Evolutionary conservation across 108 stramenopile species (phyloP).

Genomic region (Ochromonas danica): DNA sequence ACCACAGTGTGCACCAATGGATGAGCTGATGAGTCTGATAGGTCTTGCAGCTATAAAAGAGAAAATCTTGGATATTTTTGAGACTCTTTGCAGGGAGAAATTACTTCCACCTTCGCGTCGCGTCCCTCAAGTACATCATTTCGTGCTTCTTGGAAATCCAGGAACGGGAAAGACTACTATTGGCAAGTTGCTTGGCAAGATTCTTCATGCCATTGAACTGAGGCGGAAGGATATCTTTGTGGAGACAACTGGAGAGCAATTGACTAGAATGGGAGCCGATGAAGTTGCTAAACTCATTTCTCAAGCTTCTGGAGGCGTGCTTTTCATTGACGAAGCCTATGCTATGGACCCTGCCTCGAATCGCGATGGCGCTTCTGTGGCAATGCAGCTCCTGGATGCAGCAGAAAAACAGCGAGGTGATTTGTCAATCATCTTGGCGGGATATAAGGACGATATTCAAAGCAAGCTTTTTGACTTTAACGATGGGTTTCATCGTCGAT

Average conservation of each 20-base stretch:
- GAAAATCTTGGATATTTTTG: no score
- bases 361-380: not conserved
- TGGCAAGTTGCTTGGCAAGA: not conserved
- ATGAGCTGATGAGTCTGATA: no score
- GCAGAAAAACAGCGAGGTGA: not conserved
- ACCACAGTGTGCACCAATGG: no score
- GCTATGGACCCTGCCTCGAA: not conserved
- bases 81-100: no score
- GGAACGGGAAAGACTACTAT: constrained; percentile 31
- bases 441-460: constrained; percentile 30
- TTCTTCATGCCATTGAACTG: not conserved
- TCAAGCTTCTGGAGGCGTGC: constrained; percentile 35
- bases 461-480: constrained; percentile 21
- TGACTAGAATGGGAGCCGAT: not conserved
- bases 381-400: not conserved
- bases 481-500: constrained; percentile 13
- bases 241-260: not conserved
- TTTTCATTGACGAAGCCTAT: constrained; percentile 50
- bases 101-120: no score
- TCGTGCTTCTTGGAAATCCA: constrained; percentile 21
- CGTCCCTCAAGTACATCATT: no score
- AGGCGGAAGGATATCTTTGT: not conserved
- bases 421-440: constrained; percentile 1
- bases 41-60: no score
- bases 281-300: not conserved